Evolutionary conservation across 2,329 filamentous ascomycete species (phyloP).

Genomic region (Penicillium sp.): DNA sequence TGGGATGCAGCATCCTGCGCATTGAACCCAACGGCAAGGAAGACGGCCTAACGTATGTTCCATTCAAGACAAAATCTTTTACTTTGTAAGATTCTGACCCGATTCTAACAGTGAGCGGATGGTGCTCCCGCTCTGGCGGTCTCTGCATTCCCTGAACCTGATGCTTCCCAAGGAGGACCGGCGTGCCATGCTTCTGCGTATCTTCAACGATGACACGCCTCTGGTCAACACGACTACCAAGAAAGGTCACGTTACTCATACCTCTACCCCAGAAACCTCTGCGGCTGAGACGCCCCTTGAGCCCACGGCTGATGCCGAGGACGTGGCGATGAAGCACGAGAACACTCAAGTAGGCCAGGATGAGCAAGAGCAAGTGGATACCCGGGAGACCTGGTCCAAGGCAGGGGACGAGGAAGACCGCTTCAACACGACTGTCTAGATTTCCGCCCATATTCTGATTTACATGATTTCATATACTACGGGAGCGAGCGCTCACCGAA

Average conservation of each 20-base stretch:
- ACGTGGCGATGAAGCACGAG: constrained; percentile 38
- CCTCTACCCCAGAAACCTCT: constrained; percentile 18
- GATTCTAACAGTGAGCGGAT: constrained; percentile 62
- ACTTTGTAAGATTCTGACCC: constrained; percentile 19
- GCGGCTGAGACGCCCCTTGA: constrained; percentile 11
- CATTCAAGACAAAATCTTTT: not conserved
- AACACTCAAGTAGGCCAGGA: constrained; percentile 41
- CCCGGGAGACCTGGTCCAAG: constrained; percentile 45
- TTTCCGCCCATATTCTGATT: not conserved
- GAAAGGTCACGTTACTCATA: constrained; percentile 11
- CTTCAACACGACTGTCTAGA: constrained; percentile 45
- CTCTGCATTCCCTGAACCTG: constrained; percentile 84
- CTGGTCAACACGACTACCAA: constrained; percentile 61
- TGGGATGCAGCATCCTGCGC: constrained; percentile 89
- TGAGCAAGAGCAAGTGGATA: constrained; percentile 42
- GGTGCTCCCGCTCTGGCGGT: constrained; percentile 91
- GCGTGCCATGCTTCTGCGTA: constrained; percentile 80
- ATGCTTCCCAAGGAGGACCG: constrained; percentile 99
- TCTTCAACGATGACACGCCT: constrained; percentile 86
- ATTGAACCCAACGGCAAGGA: constrained; percentile 69
- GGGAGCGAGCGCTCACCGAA: constrained; percentile 5
- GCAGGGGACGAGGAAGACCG: constrained; percentile 47
- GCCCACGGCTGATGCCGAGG: constrained; percentile 31
- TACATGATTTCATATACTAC: constrained; percentile 7
- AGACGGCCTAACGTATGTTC: constrained; percentile 54